Base-by-base conservation (phyloP, 306 rosid species). In the Sphenostylis stenocarpa region DNA sequence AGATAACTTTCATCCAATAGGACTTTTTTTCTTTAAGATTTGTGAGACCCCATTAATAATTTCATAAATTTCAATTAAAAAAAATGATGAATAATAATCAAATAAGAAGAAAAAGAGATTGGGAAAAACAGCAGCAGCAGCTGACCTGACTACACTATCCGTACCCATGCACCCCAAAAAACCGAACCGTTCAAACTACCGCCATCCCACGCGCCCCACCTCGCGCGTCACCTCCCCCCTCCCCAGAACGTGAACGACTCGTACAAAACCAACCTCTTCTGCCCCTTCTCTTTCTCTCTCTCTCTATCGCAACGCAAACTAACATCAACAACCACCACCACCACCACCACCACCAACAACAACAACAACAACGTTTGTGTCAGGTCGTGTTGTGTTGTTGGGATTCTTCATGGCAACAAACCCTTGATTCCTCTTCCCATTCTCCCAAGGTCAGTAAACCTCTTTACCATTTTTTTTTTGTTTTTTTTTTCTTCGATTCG, bases 381-480 rank as follows among this genome's bases (percentile, higher is more conserved):
- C 17, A 20, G 36, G 19, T 69, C 31, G 38, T 60, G 64, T 48
- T 77, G 10, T 17, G 44, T 67, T 45, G 76, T 57, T 41, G 43
- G 45, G 26, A 41, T 41, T 41, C 47, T 41, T 75, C 80, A 58
- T 19, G 44, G 15, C 56, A 39, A 38, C 36, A 17, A 81, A 26
- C 69, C 84, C 69, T 73, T 80, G 75, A 53, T 73, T 80, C 41
- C 11, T 67, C 47, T 58, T 57, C 74, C 75, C 82, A 79, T 80
- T 80, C 52, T 52, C 68, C 10, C 4, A 20, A 77, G 69, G 75
- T 73, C 47, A 7, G 79, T 61, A 15, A 20, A 16, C 16, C 51
- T 17, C 31, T 51, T 38, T 38, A 8, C 13, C 8, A 14, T 20
- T 3, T 13, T 4, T 20, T 2, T 4, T 43, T 0, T 0, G 11